Base-by-base conservation (phyloP, 2,329 filamentous ascomycete genomes). In the Xylariaceae sp. region DNA sequence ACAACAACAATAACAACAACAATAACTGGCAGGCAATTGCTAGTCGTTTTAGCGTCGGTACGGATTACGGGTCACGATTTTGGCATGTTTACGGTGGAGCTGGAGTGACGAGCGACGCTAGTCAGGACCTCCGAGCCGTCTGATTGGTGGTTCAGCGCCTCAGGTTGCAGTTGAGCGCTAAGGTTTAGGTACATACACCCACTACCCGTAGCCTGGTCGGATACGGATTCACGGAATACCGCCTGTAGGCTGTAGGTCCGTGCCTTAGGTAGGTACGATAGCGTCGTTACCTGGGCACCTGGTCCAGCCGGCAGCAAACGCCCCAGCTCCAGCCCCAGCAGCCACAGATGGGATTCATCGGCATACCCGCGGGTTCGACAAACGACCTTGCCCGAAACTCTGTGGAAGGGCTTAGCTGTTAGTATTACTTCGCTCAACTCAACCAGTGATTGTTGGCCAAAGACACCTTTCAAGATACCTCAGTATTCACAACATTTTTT, bases 51-150 rank as follows among this genome's bases (percentile, higher is more conserved):
- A 64, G 52, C 57, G 51, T 54, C 41, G 13, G 64, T 41, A 41
- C 9, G 64, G 23, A 30, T 30, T 64, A 63, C 63, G 57, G 49
- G 60, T 74, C 72, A 72, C 73, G 67, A 65, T 64, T 69, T 66
- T 65, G 65, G 66, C 69, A 74, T 76, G 74, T 77, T 30, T 77
- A 72, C 77, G 74, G 74, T 75, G 69, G 69, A 69, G 68, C 67
- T 75, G 69, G 69, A 69, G 68, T 67, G 67, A 62, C 63, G 69
- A 68, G 68, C 67, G 67, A 61, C 63, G 59, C 61, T 64, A 65
- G 47, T 59, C 60, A 53, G 63, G 64, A 57, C 58, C 49, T 34
- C 9, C 35, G 51, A 17, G 18, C 15, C n/a, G 30, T 45, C 55
- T 76, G 72, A 77, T 77, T 76, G 75, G 74, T 66, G 23, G 23